phyloP scores from a whole-genome alignment of 805 yeast genomes.

The Henningerozyma blattae region DNA sequence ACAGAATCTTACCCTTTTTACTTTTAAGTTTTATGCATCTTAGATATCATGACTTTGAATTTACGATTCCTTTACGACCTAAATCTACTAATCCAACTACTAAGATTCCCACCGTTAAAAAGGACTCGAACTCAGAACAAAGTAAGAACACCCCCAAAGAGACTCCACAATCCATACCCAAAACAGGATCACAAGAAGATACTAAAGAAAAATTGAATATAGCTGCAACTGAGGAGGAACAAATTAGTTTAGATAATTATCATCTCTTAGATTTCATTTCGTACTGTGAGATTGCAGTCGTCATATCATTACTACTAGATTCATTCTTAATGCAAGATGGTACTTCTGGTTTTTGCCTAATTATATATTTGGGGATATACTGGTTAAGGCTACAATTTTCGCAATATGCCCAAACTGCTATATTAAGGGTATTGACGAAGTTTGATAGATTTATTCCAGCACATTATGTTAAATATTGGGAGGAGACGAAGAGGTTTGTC shows the following conservation, averaged over 20 bases:
- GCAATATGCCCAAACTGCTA: constrained; percentile 27
- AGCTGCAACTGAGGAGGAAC: constrained; percentile 4
- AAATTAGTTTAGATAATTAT: constrained; percentile 9
- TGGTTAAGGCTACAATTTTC: constrained; percentile 59
- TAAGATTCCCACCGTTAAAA: too few relatives aligned
- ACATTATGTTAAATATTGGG: constrained; percentile 29
- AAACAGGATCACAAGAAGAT: too few relatives aligned
- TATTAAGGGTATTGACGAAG: constrained; percentile 19
- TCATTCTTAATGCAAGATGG: constrained; percentile 49
- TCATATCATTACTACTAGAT: constrained; percentile 42
- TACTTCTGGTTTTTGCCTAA: constrained; percentile 58
- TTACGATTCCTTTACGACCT: constrained; percentile 1
- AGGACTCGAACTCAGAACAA: constrained; percentile 1
- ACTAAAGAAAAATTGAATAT: too few relatives aligned
- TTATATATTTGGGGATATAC: constrained; percentile 43
- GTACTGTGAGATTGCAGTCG: constrained; percentile 46
- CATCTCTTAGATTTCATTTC: constrained; percentile 31
- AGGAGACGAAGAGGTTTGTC: constrained; percentile 28
- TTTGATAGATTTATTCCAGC: constrained; percentile 25
- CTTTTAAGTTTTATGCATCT: constrained; percentile 49
- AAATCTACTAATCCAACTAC: too few relatives aligned
- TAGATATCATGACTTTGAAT: constrained; percentile 18
- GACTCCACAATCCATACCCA: too few relatives aligned
- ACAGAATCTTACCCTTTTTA: constrained; percentile 51
- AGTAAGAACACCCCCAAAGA: too few relatives aligned